Base-by-base conservation (phyloP, 2,329 filamentous ascomycete species). In the Penicillium corylophilum region DNA sequence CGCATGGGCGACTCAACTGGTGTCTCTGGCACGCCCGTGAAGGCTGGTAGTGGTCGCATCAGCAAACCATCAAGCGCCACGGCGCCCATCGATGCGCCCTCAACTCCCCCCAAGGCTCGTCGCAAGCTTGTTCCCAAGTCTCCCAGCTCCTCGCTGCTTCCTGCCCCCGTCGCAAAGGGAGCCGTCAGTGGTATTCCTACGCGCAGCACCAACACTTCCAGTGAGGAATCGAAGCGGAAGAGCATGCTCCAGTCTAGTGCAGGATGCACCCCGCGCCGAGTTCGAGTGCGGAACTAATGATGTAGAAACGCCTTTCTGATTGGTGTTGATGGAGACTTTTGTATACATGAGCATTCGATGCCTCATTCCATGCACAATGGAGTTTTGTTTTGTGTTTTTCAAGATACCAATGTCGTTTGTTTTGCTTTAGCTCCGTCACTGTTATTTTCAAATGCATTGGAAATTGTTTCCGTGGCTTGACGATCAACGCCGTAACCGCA, bases 41-140 rank as follows among this genome's bases (percentile, higher is more conserved):
- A 62, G 44, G 48, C 56, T 31, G 59, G 59, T 16, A 56, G 53
- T 33, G 51, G 61, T 31, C 54, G 54, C 35, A 50, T 54, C 50
- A 61, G 51, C 55, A 62, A 62, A 47, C 57, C 54, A 42, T 40
- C 61, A 18, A 49, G 46, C 46, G 48, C 50, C 44, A 50, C 57
- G 28, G 54, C 50, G 12, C 24, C 53, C 8, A 36, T 38, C 22
- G 36, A 45, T 44, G 56, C 41, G 20, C 61, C 66, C 15, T 64
- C 59, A 10, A 68, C 64, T 9, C 63, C 67, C 13, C 60, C 59
- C 22, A 60, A 63, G 44, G 60, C 63, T 18, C 68, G 71, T 36
- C 71, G 66, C 36, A 73, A 69, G 57, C 50, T 73, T 23, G 61
- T 63, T 36, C 71, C 70, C 40, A 71, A 64, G 53, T 65, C 66